These are phyloP conservation scores for Aspergillus sp. DNA, from an alignment of 2,329 filamentous ascomycete genomes.

Conservation along the genomic window DNA sequence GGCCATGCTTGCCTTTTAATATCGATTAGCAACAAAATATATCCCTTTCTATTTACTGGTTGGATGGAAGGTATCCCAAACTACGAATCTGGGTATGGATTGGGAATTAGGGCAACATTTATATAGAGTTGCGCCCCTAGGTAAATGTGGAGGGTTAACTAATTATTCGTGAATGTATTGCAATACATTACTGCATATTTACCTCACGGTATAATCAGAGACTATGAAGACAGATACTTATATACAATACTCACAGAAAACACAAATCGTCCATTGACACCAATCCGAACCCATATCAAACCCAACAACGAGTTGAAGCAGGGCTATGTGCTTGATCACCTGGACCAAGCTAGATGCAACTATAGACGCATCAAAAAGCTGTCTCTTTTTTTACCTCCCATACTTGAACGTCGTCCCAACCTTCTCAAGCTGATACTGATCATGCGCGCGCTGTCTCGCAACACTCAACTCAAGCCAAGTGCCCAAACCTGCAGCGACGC, in stretches of 20 bases:
- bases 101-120: no score
- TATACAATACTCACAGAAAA: background rate
- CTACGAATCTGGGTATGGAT: no score
- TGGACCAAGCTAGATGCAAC: background rate
- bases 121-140: no score
- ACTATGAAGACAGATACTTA: background rate
- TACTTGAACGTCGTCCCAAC: conserved; percentile 28
- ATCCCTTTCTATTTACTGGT: no score
- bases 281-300: background rate
- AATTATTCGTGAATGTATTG: no score
- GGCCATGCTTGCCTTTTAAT: no score
- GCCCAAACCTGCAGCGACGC: conserved; percentile 29
- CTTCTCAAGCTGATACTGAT: conserved; percentile 27
- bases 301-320: no score
- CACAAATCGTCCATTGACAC: background rate
- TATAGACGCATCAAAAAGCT: background rate
- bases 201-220: no score
- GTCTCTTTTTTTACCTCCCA: conserved; percentile 1
- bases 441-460: conserved; percentile 24
- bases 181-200: no score
- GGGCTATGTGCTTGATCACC: background rate
- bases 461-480: conserved; percentile 33
- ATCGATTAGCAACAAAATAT: fast-evolving
- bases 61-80: no score
- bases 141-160: no score